Percentiles rank a stretch among this genome's conserved stretches.
phyloP scores from a whole-genome alignment of 139 green algal species.

The Chlamydomonas incerta region DNA sequence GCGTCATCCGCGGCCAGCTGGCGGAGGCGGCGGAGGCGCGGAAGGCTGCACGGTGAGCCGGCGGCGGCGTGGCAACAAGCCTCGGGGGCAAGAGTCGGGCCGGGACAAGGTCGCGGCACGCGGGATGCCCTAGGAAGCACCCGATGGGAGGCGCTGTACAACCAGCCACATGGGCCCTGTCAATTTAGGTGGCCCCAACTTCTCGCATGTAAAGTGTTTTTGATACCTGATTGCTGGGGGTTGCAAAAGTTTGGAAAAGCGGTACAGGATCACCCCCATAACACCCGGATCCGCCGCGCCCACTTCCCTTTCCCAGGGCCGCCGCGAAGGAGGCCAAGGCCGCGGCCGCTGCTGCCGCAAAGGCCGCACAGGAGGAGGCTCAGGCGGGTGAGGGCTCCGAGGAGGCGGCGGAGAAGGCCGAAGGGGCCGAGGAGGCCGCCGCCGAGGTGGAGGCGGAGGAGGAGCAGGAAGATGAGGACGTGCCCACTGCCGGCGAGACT shows the following conservation, averaged over 20 bases:
- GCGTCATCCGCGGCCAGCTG: constrained; percentile 4
- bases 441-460: not conserved
- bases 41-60: constrained; percentile 8
- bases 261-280: no score
- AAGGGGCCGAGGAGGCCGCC: not conserved
- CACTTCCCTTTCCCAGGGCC: not conserved
- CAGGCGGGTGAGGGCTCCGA: not conserved
- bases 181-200: no score
- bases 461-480: constrained; percentile 17
- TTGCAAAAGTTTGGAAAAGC: no score
- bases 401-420: not conserved
- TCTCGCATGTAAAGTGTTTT: no score
- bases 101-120: no score
- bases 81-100: no score
- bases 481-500: not conserved
- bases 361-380: not conserved
- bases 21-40: constrained; percentile 2
- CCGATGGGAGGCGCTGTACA: no score
- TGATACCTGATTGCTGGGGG: no score
- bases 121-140: no score
- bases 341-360: not conserved
- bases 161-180: no score
- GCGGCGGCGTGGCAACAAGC: no score
- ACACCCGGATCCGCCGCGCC: no score
- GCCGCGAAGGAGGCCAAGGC: not conserved